These are phyloP conservation scores for Gossypium rotundifolium DNA, from an alignment of 345 rosid species.

Conservation along the genomic window DNA sequence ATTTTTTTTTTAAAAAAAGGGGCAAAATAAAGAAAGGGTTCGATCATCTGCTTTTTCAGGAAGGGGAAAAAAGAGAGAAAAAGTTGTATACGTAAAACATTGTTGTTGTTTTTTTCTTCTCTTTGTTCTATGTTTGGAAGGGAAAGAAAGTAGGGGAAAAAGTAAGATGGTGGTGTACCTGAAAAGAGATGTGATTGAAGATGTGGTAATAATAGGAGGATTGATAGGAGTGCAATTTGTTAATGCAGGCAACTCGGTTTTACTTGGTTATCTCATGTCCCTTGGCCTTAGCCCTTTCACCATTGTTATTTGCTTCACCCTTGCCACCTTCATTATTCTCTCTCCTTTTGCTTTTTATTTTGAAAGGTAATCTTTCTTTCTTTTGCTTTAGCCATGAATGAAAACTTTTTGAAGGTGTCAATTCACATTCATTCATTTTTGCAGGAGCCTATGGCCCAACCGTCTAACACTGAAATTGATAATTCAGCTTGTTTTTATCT, in stretches of 20 bases:
- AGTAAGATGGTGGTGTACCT: constrained; percentile 16
- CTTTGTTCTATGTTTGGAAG: background rate
- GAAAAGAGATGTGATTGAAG: constrained; percentile 48
- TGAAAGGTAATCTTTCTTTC: constrained; percentile 46
- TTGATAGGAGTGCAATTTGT: constrained; percentile 58
- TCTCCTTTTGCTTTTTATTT: constrained; percentile 62
- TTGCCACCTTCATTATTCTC: constrained; percentile 66
- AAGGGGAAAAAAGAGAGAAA: background rate
- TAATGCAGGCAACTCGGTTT: constrained; percentile 53
- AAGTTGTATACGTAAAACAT: background rate
- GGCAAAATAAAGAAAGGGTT: background rate
- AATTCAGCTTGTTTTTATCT: constrained; percentile 57
- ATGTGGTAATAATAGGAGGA: constrained; percentile 50
- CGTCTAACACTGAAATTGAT: constrained; percentile 43
- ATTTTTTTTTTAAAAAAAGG: too few species aligned
- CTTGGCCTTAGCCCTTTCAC: constrained; percentile 59
- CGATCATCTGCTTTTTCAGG: background rate
- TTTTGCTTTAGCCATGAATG: background rate
- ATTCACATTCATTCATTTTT: constrained; percentile 3
- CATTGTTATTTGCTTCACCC: constrained; percentile 58
- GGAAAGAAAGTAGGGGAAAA: constrained; percentile 6
- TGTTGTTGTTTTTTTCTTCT: background rate
- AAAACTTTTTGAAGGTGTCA: background rate
- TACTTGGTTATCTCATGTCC: constrained; percentile 73
- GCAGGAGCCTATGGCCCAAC: constrained; percentile 77